A percentile compares a stretch with the other conserved stretches of the same genome.
These are phyloP conservation scores for Agrocybe pediades DNA, from an alignment of 768 basidiomycete genomes.

Conservation along the genomic window DNA sequence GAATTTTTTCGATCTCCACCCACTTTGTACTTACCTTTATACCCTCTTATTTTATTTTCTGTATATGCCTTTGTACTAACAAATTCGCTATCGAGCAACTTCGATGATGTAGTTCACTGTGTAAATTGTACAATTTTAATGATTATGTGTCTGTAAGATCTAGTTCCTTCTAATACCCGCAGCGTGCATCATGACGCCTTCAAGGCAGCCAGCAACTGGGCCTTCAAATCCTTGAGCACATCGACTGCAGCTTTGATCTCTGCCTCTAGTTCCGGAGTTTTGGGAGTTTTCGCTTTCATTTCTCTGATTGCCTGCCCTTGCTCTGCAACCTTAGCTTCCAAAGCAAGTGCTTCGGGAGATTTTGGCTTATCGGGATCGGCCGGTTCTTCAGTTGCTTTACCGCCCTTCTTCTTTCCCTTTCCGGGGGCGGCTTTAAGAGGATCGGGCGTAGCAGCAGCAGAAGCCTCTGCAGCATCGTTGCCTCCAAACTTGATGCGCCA, in stretches of 20 bases:
- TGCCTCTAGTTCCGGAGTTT: conserved; percentile 60
- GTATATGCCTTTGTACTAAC: background rate
- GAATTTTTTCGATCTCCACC: background rate
- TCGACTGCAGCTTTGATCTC: conserved; percentile 63
- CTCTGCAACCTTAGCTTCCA: conserved; percentile 73
- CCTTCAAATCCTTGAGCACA: conserved; percentile 66
- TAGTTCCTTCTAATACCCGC: background rate
- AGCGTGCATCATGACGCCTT: conserved; percentile 7
- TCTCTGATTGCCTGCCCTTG: conserved; percentile 76
- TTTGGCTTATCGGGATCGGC: conserved; percentile 56
- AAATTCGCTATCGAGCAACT: too few relatives aligned
- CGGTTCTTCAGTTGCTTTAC: conserved; percentile 46
- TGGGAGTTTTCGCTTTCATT: conserved; percentile 66
- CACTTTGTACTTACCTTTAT: background rate
- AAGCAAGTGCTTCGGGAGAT: conserved; percentile 67
- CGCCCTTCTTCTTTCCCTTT: conserved; percentile 59
- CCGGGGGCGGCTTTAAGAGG: conserved; percentile 44
- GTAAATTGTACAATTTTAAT: background rate
- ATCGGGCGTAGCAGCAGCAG: conserved; percentile 38
- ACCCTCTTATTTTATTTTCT: background rate
- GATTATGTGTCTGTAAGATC: background rate
- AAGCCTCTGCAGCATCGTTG: conserved; percentile 27
- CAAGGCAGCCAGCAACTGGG: conserved; percentile 42
- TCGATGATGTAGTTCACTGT: background rate
- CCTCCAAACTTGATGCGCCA: conserved; percentile 87